Evolutionary conservation across 164 flowering plant genomes (phyloP).

Genomic region (Umbellularia californica): DNA sequence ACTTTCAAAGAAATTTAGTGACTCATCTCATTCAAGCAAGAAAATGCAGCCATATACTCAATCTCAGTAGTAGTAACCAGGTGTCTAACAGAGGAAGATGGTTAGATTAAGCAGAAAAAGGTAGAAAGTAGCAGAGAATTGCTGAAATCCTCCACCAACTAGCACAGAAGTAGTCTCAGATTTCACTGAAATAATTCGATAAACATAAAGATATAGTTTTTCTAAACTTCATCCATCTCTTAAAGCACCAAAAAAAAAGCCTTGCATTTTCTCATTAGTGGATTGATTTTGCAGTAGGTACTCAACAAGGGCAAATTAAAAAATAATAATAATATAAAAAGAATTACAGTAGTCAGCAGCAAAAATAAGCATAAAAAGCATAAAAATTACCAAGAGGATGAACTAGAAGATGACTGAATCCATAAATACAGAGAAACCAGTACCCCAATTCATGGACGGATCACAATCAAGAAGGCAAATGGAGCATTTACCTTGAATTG

Average conservation of each 20-base stretch:
- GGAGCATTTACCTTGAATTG: constrained; percentile 16
- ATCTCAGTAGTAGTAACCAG: no score
- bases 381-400: neutral
- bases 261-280: neutral
- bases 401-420: constrained; percentile 7
- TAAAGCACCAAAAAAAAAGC: neutral
- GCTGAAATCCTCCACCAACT: no score
- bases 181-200: no score
- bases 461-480: neutral
- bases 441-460: neutral
- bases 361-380: constrained; percentile 6
- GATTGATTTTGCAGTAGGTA: constrained; percentile 4
- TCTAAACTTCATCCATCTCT: constrained; percentile 2
- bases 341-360: constrained; percentile 21
- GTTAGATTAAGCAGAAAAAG: no score
- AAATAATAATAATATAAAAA: neutral
- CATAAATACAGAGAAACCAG: constrained; percentile 10
- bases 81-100: no score
- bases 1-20: no score
- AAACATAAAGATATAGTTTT: no score
- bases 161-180: no score
- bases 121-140: no score
- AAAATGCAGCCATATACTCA: no score
- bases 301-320: neutral
- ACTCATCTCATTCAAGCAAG: no score